A percentile compares a stretch with the other conserved stretches of the same genome.
Conservation (phyloP, 2,329 filamentous ascomycete species). For the Dothistroma septosporum region DNA sequence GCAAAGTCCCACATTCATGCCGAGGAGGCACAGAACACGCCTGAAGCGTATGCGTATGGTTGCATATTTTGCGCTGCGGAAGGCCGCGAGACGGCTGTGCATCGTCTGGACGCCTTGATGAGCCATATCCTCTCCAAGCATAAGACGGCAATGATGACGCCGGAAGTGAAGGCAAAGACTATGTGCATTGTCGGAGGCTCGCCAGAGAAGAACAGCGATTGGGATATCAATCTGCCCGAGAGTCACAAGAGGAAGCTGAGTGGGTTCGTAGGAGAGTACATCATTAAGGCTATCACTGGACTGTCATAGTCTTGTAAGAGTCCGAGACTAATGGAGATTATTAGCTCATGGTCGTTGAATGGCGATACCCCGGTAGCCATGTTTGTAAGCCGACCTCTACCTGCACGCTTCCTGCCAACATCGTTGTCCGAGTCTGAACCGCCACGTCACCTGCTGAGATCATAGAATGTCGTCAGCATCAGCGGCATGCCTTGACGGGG, state of each 20-base stretch:
- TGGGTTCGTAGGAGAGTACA: neutral
- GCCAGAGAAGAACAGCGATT: slow-evolving; percentile 27
- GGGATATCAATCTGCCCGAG: slow-evolving; percentile 5
- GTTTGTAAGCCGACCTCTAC: neutral
- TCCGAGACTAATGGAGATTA: neutral
- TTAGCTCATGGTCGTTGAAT: neutral
- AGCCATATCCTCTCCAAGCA: slow-evolving; percentile 38
- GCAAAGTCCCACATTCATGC: slow-evolving; percentile 15
- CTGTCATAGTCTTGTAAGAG: neutral
- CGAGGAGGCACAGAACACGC: neutral
- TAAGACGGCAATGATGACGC: slow-evolving; percentile 29
- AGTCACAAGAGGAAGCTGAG: neutral
- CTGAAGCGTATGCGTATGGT: slow-evolving; percentile 14
- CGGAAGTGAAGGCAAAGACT: slow-evolving; percentile 29
- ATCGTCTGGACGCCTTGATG: slow-evolving; percentile 29
- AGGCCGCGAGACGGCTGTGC: slow-evolving; percentile 1
- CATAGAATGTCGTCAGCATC: neutral
- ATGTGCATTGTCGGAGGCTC: slow-evolving; percentile 37
- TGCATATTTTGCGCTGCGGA: slow-evolving; percentile 22
- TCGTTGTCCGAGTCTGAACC: neutral
- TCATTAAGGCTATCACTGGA: slow-evolving; percentile 1
- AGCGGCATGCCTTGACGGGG: neutral
- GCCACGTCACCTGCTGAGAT: neutral
- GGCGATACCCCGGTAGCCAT: neutral
- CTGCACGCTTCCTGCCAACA: neutral